Base-by-base conservation (phyloP, 2,329 filamentous ascomycete species). In the Neopestalotiopsis sp. region DNA sequence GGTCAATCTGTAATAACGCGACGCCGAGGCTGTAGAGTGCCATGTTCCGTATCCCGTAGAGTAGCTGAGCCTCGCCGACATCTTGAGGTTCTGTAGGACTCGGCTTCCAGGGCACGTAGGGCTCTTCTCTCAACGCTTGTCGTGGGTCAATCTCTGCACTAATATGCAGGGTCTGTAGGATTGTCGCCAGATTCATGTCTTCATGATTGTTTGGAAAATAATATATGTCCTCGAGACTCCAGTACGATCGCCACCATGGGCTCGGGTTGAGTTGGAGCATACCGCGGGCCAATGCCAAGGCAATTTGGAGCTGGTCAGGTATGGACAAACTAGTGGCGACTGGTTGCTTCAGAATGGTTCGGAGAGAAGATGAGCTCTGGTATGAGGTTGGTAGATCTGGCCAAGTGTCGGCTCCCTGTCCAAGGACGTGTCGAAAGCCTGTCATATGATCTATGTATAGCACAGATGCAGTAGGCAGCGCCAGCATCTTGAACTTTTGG, bases 1-100 rank as follows among this genome's bases (percentile, higher is more conserved):
- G 53, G 5, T 69, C 70, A 17, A 73, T 72, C 61, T 71, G 69
- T 3, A 73, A 66, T 3, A 73, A 32, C 10, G 66, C 70, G 3
- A 72, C 70, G 0, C 71, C 71, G 3, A 71, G 34, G 4, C 42
- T 40, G 45, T 71, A 73, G 1, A 71, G 30, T 9, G 65, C 68
- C 59, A 68, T 6, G 58, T 72, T 72, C 3, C 72, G 49, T 65
- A 74, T 68, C 5, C 69, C 42, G 61, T 69, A 53, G 5, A 53
- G n/a, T 17, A 53, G n/a, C n/a, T 24, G 45, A 17, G 45, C 45
- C n/a, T 53, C 45, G 45, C 45, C 17, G n/a, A 7, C n/a, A 2
- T 53, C 45, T 20, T 53, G 45, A 53, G 45, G 45, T 2, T 53
- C 45, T 7, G 45, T 17, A 6, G n/a, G 45, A 20, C 45, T 53